A percentile compares a stretch with the other conserved stretches of the same genome.
These are phyloP conservation scores for Scheffersomyces insectosa DNA, from an alignment of 1,139 yeast species.

Conservation along the genomic window DNA sequence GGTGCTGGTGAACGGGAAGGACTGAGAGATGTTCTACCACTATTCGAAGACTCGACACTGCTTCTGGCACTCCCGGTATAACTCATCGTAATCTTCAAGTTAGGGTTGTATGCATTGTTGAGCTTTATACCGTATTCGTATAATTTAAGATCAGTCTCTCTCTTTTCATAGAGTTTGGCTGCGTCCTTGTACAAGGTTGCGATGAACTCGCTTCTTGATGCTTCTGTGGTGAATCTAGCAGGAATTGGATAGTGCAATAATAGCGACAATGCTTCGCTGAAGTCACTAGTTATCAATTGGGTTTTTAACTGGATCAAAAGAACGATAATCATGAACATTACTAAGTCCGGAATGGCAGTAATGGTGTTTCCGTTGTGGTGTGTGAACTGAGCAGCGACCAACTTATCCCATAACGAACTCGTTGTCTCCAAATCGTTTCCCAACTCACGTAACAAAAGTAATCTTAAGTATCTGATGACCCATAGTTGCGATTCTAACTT, in stretches of 20 bases:
- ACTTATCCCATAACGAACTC: conserved; percentile 57
- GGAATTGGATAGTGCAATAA: conserved; percentile 58
- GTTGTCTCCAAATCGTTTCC: conserved; percentile 47
- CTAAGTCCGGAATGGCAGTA: conserved; percentile 34
- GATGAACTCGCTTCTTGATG: conserved; percentile 19
- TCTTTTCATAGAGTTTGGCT: conserved; percentile 25
- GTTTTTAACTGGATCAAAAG: conserved; percentile 53
- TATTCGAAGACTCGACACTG: conserved; percentile 16
- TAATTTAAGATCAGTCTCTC: conserved; percentile 38
- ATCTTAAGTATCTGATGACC: conserved; percentile 65
- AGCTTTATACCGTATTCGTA: conserved; percentile 42
- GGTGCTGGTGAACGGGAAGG: conserved; percentile 15
- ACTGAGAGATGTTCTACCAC: conserved; percentile 7
- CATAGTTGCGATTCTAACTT: conserved; percentile 62
- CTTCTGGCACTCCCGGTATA: conserved; percentile 21
- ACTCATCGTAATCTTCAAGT: conserved; percentile 35
- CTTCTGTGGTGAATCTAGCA: conserved; percentile 14
- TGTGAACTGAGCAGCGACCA: conserved; percentile 34
- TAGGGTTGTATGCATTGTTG: conserved; percentile 37
- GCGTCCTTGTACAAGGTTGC: conserved; percentile 32
- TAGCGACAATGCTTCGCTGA: conserved; percentile 60
- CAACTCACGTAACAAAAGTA: conserved; percentile 59
- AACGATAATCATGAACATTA: conserved; percentile 53
- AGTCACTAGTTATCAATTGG: conserved; percentile 54
- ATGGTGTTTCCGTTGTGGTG: conserved; percentile 15